phyloP scores from a whole-genome alignment of 2,329 filamentous ascomycete genomes.

The Macroventuria anomochaeta region DNA sequence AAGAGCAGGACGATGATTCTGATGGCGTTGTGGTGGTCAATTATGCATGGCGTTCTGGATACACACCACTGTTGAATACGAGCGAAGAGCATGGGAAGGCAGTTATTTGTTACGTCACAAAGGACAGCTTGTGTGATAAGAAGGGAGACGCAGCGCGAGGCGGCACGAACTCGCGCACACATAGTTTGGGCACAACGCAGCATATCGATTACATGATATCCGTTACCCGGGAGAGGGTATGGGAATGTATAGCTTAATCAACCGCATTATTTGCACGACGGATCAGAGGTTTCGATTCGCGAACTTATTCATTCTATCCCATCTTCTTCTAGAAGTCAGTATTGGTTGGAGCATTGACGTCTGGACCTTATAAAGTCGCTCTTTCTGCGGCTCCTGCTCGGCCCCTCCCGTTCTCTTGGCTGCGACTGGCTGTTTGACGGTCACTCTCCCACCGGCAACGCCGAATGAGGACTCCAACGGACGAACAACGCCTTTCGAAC shows the following conservation, averaged over 20 bases:
- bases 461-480: conserved; percentile 5
- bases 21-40: conserved; percentile 36
- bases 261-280: conserved; percentile 1
- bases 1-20: conserved; percentile 16
- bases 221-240: neutral
- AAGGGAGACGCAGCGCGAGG: neutral
- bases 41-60: conserved; percentile 37
- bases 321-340: too few species aligned
- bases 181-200: conserved; percentile 1
- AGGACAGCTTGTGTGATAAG: conserved; percentile 1
- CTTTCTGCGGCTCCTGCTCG: conserved; percentile 12
- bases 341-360: too few species aligned
- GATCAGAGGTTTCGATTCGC: too few species aligned
- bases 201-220: conserved; percentile 1
- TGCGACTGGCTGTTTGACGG: conserved; percentile 6
- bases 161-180: neutral
- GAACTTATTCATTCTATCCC: too few species aligned
- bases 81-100: conserved; percentile 8
- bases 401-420: conserved; percentile 10
- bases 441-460: conserved; percentile 1
- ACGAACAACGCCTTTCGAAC: neutral
- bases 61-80: conserved; percentile 15
- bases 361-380: neutral
- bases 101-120: neutral
- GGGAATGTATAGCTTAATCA: neutral